Evolutionary conservation across 192 early-diverging fungal species (phyloP).

Genomic region (Backusella westeae): DNA sequence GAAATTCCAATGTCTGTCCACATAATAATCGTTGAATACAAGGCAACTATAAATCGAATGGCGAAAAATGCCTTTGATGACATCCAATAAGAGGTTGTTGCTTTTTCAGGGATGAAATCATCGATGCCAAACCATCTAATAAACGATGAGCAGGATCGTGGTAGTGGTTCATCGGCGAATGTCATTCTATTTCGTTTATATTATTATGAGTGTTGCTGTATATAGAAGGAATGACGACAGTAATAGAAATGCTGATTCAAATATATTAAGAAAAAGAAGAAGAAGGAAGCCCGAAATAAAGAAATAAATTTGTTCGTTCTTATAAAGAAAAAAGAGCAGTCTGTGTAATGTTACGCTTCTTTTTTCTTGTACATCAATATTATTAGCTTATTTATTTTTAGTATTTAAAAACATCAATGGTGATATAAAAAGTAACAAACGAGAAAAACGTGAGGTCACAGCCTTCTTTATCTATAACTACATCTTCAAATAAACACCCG

Average conservation of each 20-base stretch:
- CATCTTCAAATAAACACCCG: neutral
- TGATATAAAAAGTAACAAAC: neutral
- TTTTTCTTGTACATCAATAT: neutral
- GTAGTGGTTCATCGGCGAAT: neutral
- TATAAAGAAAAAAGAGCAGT: neutral
- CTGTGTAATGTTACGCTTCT: neutral
- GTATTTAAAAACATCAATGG: neutral
- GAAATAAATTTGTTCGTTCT: neutral
- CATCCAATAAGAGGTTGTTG: conserved; percentile 32
- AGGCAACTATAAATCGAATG: conserved; percentile 9
- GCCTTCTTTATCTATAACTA: neutral
- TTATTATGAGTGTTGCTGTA: neutral
- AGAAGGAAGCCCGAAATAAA: neutral
- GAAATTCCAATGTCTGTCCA: conserved; percentile 20
- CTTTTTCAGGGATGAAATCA: conserved; percentile 32
- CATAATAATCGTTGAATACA: conserved; percentile 21
- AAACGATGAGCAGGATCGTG: neutral
- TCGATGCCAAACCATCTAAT: conserved; percentile 32
- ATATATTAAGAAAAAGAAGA: neutral
- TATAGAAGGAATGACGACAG: neutral
- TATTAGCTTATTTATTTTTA: neutral
- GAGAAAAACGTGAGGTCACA: neutral
- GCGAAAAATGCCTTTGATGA: conserved; percentile 18
- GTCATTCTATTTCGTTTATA: neutral
- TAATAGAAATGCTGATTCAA: neutral